A percentile compares a stretch with the other conserved stretches of the same genome.
Evolutionary conservation across 192 early-diverging fungal species (phyloP).

Genomic region (Podila epicladia): DNA sequence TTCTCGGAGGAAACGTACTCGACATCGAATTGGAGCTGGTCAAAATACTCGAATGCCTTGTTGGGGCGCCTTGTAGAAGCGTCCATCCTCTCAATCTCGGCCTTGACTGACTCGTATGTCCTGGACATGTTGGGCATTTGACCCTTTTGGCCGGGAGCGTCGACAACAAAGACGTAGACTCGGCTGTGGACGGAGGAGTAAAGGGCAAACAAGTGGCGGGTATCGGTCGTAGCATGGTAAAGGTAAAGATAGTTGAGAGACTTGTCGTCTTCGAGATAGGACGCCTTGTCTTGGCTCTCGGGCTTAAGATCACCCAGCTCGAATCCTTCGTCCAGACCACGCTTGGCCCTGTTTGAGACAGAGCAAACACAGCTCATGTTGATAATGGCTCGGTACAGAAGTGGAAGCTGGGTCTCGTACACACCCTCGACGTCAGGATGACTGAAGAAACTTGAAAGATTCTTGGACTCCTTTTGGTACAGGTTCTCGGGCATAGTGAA

Average conservation of each 20-base stretch:
- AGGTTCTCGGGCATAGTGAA: slow-evolving; percentile 83
- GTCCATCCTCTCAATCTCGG: slow-evolving; percentile 45
- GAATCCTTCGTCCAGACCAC: slow-evolving; percentile 57
- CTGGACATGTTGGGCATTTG: slow-evolving; percentile 44
- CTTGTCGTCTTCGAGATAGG: slow-evolving; percentile 49
- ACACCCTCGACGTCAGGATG: slow-evolving; percentile 91
- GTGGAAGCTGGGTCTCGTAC: slow-evolving; percentile 91
- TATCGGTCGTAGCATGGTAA: slow-evolving; percentile 74
- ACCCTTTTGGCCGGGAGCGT: slow-evolving; percentile 55
- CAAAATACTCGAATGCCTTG: slow-evolving; percentile 62
- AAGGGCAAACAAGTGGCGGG: slow-evolving; percentile 75
- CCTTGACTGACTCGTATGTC: slow-evolving; percentile 70
- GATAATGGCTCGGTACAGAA: slow-evolving; percentile 84
- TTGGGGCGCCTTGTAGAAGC: slow-evolving; percentile 32
- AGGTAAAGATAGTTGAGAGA: slow-evolving; percentile 74
- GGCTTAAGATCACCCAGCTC: slow-evolving; percentile 56
- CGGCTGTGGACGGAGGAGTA: slow-evolving; percentile 66
- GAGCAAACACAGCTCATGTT: slow-evolving; percentile 73
- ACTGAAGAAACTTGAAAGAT: slow-evolving; percentile 84
- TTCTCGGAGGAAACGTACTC: slow-evolving; percentile 58
- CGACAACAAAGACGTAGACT: slow-evolving; percentile 82
- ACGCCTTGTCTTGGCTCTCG: slow-evolving; percentile 28
- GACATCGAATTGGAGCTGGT: slow-evolving; percentile 60
- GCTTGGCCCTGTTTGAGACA: slow-evolving; percentile 27
- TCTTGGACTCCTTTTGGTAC: slow-evolving; percentile 75